Conservation (phyloP, 108 stramenopile species). For the Schizochytrium sp. region DNA sequence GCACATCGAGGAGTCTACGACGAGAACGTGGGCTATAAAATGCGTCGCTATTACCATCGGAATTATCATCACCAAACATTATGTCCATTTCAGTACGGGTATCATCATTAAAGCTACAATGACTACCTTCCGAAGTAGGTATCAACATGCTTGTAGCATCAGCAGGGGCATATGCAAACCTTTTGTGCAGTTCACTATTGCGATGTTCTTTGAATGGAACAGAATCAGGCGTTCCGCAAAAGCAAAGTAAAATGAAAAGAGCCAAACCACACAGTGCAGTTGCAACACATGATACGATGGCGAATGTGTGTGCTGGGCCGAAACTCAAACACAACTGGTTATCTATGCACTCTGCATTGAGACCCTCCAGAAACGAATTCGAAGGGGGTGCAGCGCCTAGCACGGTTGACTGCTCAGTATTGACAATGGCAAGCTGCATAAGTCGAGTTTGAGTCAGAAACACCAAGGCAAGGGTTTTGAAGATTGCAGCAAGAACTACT, state of each 20-base stretch:
- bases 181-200: neutral
- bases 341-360: neutral
- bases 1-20: no score
- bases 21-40: no score
- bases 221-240: neutral
- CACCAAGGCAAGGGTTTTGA: no score
- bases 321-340: neutral
- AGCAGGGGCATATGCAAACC: neutral
- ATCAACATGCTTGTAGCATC: neutral
- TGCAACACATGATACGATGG: neutral
- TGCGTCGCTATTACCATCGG: no score
- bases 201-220: neutral
- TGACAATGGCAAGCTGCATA: no score
- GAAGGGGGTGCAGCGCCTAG: neutral
- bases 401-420: neutral
- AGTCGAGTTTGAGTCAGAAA: no score
- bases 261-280: neutral
- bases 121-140: neutral
- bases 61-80: no score
- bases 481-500: no score
- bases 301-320: neutral
- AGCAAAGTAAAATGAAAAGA: neutral
- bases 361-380: neutral
- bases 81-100: no score
- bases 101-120: no score